Evolutionary conservation across 371 early-diverging fungal species (phyloP).

Genomic region (Mucor irregularis): DNA sequence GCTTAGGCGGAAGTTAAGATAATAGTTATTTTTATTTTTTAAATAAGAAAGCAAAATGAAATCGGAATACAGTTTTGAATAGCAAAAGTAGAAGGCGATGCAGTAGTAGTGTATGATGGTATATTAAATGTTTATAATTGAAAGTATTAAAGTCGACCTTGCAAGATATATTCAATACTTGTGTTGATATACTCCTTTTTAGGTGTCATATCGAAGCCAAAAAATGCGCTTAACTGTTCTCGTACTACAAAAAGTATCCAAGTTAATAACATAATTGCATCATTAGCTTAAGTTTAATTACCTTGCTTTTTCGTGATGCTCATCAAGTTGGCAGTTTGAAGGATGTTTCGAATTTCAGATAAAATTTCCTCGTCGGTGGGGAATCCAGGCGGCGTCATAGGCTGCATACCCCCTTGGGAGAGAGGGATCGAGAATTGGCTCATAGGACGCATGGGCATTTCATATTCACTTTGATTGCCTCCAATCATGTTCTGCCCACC

Average conservation of each 20-base stretch:
- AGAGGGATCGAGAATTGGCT: constrained; percentile 42
- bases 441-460: constrained; percentile 29
- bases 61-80: too few species aligned
- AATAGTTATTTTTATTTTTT: too few species aligned
- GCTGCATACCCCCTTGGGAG: constrained; percentile 34
- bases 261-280: not conserved
- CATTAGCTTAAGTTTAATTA: constrained; percentile 17
- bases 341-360: constrained; percentile 77
- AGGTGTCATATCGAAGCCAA: constrained; percentile 79
- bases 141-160: constrained; percentile 42
- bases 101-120: not conserved
- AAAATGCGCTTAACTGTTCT: constrained; percentile 74
- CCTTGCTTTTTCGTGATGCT: constrained; percentile 82
- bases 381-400: constrained; percentile 48
- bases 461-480: constrained; percentile 18
- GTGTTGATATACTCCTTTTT: constrained; percentile 88
- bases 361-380: constrained; percentile 86
- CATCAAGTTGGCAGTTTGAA: constrained; percentile 80
- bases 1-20: too few species aligned
- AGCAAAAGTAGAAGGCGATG: not conserved
- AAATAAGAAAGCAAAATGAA: too few species aligned
- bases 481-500: constrained; percentile 1
- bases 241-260: constrained; percentile 56
- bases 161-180: constrained; percentile 74
- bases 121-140: not conserved